These are phyloP conservation scores for Phytophthora macrochlamydospora DNA, from an alignment of 352 stramenopile species.

Conservation along the genomic window DNA sequence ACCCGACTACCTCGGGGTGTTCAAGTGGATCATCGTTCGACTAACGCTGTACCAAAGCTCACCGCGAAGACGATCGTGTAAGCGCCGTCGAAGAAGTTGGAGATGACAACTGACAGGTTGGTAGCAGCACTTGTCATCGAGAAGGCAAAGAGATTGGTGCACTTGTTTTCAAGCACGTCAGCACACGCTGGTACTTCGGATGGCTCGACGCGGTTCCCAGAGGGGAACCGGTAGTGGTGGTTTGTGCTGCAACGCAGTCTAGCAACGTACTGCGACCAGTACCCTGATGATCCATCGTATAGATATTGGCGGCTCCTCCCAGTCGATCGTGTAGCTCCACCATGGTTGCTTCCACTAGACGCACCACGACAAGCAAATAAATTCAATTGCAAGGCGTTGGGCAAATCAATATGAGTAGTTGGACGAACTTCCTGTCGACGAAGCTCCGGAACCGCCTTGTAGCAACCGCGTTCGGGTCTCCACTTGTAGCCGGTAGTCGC, in stretches of 20 bases:
- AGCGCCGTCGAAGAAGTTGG: neutral
- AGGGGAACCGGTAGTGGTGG: constrained; percentile 1
- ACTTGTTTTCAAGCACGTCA: constrained; percentile 39
- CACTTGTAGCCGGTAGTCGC: constrained; percentile 11
- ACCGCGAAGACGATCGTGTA: constrained; percentile 39
- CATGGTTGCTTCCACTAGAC: constrained; percentile 33
- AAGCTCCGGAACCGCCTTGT: constrained; percentile 32
- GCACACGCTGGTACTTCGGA: constrained; percentile 39
- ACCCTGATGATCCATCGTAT: constrained; percentile 64
- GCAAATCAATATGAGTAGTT: neutral
- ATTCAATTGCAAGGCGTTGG: neutral
- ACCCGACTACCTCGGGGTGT: constrained; percentile 29
- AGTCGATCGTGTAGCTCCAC: constrained; percentile 9
- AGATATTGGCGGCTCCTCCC: constrained; percentile 30
- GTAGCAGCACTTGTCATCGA: constrained; percentile 48
- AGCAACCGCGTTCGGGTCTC: constrained; percentile 29
- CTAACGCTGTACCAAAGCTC: constrained; percentile 39
- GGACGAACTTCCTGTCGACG: constrained; percentile 11
- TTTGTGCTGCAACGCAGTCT: constrained; percentile 47
- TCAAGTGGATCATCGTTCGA: constrained; percentile 42
- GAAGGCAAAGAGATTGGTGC: constrained; percentile 41
- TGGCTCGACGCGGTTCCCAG: constrained; percentile 7
- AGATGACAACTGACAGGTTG: constrained; percentile 36
- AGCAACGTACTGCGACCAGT: constrained; percentile 50
- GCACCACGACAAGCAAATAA: neutral